Conservation (phyloP, 2,329 filamentous ascomycete genomes). For the Zelopaecilomyces penicillatus region DNA sequence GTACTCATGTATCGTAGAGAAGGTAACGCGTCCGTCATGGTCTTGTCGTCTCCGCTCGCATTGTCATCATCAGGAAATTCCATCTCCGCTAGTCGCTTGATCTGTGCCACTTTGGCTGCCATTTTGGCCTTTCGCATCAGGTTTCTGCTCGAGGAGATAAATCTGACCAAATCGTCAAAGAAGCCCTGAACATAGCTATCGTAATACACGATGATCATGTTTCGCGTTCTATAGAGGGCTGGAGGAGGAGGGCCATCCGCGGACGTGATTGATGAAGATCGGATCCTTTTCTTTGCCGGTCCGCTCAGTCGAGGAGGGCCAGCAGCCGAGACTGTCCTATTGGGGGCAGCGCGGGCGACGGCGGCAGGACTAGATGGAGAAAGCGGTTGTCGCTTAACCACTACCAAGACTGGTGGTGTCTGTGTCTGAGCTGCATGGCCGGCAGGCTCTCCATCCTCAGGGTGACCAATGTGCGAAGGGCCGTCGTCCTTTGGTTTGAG, state of each 20-base stretch:
- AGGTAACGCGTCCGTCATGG: conserved; percentile 23
- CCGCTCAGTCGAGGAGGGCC: conserved; percentile 33
- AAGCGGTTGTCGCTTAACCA: neutral
- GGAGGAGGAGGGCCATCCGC: conserved; percentile 40
- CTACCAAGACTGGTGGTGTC: conserved; percentile 4
- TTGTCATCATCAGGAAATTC: conserved; percentile 46
- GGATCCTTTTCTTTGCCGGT: conserved; percentile 40
- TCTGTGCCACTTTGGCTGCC: conserved; percentile 64
- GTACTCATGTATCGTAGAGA: conserved; percentile 33
- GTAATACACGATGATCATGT: conserved; percentile 83
- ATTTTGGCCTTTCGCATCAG: conserved; percentile 81
- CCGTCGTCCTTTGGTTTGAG: conserved; percentile 41
- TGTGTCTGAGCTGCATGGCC: neutral
- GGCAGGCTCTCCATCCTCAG: conserved; percentile 11
- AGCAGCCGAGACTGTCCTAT: conserved; percentile 9
- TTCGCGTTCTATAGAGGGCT: conserved; percentile 52
- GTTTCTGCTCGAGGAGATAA: conserved; percentile 72
- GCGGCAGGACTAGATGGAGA: conserved; percentile 12
- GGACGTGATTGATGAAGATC: conserved; percentile 44
- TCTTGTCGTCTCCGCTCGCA: conserved; percentile 26
- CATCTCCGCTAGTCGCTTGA: conserved; percentile 50
- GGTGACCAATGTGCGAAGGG: conserved; percentile 12
- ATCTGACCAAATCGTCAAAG: conserved; percentile 75
- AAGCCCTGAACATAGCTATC: conserved; percentile 77
- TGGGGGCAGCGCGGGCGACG: conserved; percentile 19